Evolutionary conservation across 2,329 filamentous ascomycete species (phyloP).

Genomic region (Pyrenophora seminiperda): DNA sequence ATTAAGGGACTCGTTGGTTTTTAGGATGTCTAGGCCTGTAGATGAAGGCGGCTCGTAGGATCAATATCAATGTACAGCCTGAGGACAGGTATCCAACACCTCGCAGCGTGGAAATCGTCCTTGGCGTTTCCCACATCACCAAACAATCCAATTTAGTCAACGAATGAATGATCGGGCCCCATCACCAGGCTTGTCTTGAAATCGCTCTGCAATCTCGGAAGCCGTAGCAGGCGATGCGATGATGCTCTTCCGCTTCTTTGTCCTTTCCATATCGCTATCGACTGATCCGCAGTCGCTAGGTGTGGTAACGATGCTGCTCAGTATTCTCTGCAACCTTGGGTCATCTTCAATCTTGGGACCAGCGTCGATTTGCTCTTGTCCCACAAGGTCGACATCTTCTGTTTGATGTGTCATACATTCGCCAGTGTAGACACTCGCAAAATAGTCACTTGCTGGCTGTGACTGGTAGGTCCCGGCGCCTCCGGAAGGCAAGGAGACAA

Average conservation of each 20-base stretch:
- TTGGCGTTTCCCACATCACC: neutral
- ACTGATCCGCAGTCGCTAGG: conserved; percentile 1
- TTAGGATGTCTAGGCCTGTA: conserved; percentile 34
- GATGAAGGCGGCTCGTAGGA: neutral
- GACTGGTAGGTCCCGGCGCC: neutral
- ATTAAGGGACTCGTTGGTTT: conserved; percentile 46
- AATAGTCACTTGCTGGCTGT: conserved; percentile 2
- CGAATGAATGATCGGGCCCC: neutral
- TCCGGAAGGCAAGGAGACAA: neutral
- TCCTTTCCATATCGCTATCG: conserved; percentile 12
- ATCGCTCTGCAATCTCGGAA: conserved; percentile 3
- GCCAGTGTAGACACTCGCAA: conserved; percentile 1
- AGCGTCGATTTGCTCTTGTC: conserved; percentile 3
- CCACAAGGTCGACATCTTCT: neutral
- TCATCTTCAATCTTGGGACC: conserved; percentile 6
- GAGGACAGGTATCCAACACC: neutral
- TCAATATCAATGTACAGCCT: neutral
- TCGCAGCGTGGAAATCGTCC: neutral
- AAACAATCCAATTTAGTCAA: neutral
- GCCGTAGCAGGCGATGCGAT: neutral
- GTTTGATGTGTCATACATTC: conserved; percentile 1
- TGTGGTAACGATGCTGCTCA: neutral
- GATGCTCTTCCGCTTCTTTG: conserved; percentile 15
- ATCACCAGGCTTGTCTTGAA: conserved; percentile 2
- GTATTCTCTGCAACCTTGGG: conserved; percentile 9